phyloP scores from a whole-genome alignment of 2,329 filamentous ascomycete genomes.

The Seiridium cupressi region DNA sequence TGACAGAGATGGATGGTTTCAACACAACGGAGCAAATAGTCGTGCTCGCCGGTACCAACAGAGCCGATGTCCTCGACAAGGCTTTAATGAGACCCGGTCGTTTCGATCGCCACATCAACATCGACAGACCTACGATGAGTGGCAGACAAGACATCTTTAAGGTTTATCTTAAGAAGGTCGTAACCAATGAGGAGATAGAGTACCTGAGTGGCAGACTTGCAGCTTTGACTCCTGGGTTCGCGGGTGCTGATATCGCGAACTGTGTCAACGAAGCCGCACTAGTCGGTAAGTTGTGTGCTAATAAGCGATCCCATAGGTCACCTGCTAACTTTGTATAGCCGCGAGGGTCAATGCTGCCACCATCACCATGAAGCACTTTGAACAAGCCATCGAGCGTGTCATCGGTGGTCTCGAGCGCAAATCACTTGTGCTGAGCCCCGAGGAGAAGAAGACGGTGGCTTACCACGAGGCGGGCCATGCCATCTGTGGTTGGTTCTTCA shows the following conservation, averaged over 20 bases:
- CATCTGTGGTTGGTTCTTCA: slow-evolving; percentile 97
- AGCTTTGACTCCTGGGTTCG: slow-evolving; percentile 92
- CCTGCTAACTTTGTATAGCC: slow-evolving; percentile 56
- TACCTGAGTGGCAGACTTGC: slow-evolving; percentile 85
- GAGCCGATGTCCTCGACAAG: slow-evolving; percentile 91
- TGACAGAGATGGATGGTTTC: slow-evolving; percentile 99
- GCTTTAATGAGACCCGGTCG: slow-evolving; percentile 94
- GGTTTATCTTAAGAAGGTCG: slow-evolving; percentile 92
- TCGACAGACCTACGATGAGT: slow-evolving; percentile 95
- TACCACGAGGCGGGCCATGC: slow-evolving; percentile 99
- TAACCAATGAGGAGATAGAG: slow-evolving; percentile 86
- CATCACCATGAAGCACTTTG: slow-evolving; percentile 88
- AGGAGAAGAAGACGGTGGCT: slow-evolving; percentile 93
- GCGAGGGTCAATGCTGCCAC: slow-evolving; percentile 77
- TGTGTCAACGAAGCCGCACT: slow-evolving; percentile 97
- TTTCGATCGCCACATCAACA: slow-evolving; percentile 94
- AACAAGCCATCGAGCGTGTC: slow-evolving; percentile 95
- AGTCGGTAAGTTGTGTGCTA: slow-evolving; percentile 65
- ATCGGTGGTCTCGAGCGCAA: slow-evolving; percentile 97
- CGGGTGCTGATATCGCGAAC: slow-evolving; percentile 97
- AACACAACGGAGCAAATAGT: slow-evolving; percentile 96
- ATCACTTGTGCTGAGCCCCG: slow-evolving; percentile 85
- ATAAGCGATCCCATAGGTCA: neutral
- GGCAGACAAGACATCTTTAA: slow-evolving; percentile 94
- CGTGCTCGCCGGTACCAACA: slow-evolving; percentile 93